These are phyloP conservation scores for Myochromella boudieri DNA, from an alignment of 768 basidiomycete genomes.

Conservation along the genomic window DNA sequence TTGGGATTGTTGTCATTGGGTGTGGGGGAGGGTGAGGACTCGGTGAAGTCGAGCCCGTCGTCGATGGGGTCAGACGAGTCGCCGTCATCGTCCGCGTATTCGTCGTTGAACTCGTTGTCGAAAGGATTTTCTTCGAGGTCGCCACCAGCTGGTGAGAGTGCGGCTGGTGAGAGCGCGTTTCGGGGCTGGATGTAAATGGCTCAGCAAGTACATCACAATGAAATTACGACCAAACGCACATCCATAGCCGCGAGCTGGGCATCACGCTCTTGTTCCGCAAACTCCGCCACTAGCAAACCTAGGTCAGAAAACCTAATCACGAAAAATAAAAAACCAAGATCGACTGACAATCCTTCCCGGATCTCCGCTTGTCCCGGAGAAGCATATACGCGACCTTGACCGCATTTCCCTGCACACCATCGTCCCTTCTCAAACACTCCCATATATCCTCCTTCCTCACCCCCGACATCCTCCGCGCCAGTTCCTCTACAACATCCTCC, in stretches of 20 bases:
- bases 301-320: not conserved
- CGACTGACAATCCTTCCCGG: slow-evolving; percentile 80
- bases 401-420: slow-evolving; percentile 85
- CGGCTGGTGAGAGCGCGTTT: slow-evolving; percentile 64
- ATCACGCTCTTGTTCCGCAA: slow-evolving; percentile 85
- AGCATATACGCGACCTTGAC: slow-evolving; percentile 97
- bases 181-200: slow-evolving; percentile 49
- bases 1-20: slow-evolving; percentile 33
- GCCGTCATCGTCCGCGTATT: slow-evolving; percentile 58
- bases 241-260: slow-evolving; percentile 79
- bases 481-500: slow-evolving; percentile 84
- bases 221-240: slow-evolving; percentile 42
- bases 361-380: slow-evolving; percentile 81
- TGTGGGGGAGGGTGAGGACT: no score
- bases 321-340: not conserved
- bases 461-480: slow-evolving; percentile 68
- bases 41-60: slow-evolving; percentile 38
- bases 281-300: slow-evolving; percentile 56
- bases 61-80: slow-evolving; percentile 32
- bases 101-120: slow-evolving; percentile 67
- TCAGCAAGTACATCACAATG: not conserved
- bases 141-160: slow-evolving; percentile 59
- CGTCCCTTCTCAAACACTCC: slow-evolving; percentile 80
- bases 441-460: slow-evolving; percentile 85
- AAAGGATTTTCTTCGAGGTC: slow-evolving; percentile 79